These are phyloP conservation scores for Bipolaris victoriae DNA, from an alignment of 2,329 filamentous ascomycete genomes.

Conservation along the genomic window DNA sequence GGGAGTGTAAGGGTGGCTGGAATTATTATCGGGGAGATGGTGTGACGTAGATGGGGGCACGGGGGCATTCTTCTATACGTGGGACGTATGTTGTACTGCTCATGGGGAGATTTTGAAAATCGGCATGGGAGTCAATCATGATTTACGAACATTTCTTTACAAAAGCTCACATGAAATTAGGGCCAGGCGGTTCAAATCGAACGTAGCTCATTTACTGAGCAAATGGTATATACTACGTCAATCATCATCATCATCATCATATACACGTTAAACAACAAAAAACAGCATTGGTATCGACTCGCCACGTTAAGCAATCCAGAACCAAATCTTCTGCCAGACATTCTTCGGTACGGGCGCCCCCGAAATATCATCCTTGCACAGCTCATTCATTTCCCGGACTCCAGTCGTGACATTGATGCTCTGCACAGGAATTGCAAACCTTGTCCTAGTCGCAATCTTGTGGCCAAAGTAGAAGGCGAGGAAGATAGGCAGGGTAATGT, in stretches of 20 bases:
- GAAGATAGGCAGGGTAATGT: slow-evolving; percentile 53
- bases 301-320: slow-evolving; percentile 42
- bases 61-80: too few relatives aligned
- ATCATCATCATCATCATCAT: not conserved
- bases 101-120: too few relatives aligned
- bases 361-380: slow-evolving; percentile 40
- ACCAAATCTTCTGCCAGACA: slow-evolving; percentile 42
- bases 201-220: not conserved
- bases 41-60: too few relatives aligned
- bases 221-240: not conserved
- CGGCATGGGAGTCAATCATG: too few relatives aligned
- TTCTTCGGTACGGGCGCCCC: slow-evolving; percentile 46
- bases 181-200: too few relatives aligned
- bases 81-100: too few relatives aligned
- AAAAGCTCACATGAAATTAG: not conserved
- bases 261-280: not conserved
- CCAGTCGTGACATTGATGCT: slow-evolving; percentile 45
- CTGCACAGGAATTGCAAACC: slow-evolving; percentile 34
- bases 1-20: too few relatives aligned
- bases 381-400: slow-evolving; percentile 46
- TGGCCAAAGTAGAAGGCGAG: slow-evolving; percentile 44
- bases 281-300: not conserved
- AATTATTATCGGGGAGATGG: too few relatives aligned
- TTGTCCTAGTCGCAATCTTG: slow-evolving; percentile 40
- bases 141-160: too few relatives aligned